Conservation (phyloP, 495 filamentous ascomycete species). For the Xylaria nigripes region DNA sequence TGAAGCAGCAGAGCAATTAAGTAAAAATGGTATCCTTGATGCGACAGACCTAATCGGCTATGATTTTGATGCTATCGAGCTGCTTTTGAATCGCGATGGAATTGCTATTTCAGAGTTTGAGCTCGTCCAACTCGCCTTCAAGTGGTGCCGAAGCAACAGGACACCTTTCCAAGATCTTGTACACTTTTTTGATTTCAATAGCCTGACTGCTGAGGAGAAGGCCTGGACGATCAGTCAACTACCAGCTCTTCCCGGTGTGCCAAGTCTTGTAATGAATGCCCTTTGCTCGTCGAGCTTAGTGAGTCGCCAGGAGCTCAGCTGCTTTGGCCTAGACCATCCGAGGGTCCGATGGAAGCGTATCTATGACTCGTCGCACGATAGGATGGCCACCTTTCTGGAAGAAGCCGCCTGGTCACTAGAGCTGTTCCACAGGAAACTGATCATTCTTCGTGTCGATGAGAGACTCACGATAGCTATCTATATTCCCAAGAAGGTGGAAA, state of each 20-base stretch:
- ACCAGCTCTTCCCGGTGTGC: slow-evolving; percentile 19
- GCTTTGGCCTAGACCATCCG: slow-evolving; percentile 32
- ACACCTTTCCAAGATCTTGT: slow-evolving; percentile 26
- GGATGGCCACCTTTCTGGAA: slow-evolving; percentile 35
- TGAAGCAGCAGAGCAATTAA: slow-evolving; percentile 19
- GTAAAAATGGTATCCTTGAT: background rate
- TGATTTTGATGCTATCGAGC: slow-evolving; percentile 29
- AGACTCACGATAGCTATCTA: slow-evolving; percentile 44
- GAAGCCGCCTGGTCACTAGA: slow-evolving; percentile 25
- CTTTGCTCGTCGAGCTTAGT: slow-evolving; percentile 36
- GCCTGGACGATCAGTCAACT: slow-evolving; percentile 34
- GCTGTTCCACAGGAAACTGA: slow-evolving; percentile 40
- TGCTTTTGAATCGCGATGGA: slow-evolving; percentile 35
- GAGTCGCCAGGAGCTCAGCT: slow-evolving; percentile 21
- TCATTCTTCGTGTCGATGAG: slow-evolving; percentile 38
- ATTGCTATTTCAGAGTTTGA: slow-evolving; percentile 44
- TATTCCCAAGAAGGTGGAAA: slow-evolving; percentile 35
- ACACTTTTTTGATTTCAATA: slow-evolving; percentile 38
- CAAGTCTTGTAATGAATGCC: slow-evolving; percentile 33
- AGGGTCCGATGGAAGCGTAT: slow-evolving; percentile 38
- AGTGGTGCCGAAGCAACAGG: slow-evolving; percentile 35
- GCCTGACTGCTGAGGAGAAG: slow-evolving; percentile 33
- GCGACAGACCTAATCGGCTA: slow-evolving; percentile 17
- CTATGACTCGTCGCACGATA: slow-evolving; percentile 31
- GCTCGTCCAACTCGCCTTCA: slow-evolving; percentile 32